Percentiles rank a stretch among this genome's conserved stretches.
These are phyloP conservation scores for Blastobotrys petasosporus DNA, from an alignment of 1,139 yeast genomes.

Conservation along the genomic window DNA sequence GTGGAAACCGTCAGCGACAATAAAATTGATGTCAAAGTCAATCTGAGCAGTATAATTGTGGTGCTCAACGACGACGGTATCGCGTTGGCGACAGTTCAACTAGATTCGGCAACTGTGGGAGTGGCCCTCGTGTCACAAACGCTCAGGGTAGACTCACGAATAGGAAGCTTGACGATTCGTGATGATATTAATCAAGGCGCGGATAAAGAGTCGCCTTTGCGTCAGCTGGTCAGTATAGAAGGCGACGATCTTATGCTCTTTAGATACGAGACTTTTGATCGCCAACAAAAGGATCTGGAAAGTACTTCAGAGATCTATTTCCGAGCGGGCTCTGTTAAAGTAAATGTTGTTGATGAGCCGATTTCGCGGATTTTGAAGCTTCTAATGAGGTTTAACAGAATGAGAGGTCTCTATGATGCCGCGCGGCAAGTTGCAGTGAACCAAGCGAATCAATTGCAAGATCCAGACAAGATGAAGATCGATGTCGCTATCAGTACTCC, in stretches of 20 bases:
- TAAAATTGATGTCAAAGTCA: constrained; percentile 62
- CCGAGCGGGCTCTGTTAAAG: constrained; percentile 65
- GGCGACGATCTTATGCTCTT: constrained; percentile 81
- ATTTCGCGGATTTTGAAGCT: constrained; percentile 61
- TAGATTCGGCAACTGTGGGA: constrained; percentile 67
- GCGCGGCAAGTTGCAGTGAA: constrained; percentile 82
- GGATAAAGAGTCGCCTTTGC: constrained; percentile 50
- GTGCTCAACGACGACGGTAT: constrained; percentile 80
- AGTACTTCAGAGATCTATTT: constrained; percentile 59
- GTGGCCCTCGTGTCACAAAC: constrained; percentile 69
- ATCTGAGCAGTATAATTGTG: constrained; percentile 66
- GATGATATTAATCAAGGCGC: constrained; percentile 71
- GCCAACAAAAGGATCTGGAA: constrained; percentile 34
- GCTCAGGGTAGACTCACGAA: constrained; percentile 63
- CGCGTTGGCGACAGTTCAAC: constrained; percentile 69
- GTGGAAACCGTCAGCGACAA: constrained; percentile 45
- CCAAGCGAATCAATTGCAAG: constrained; percentile 60
- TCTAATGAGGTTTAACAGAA: constrained; percentile 67
- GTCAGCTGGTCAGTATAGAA: constrained; percentile 71
- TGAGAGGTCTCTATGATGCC: constrained; percentile 81
- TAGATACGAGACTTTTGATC: constrained; percentile 74
- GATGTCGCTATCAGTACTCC: constrained; percentile 77
- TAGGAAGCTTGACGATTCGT: constrained; percentile 74
- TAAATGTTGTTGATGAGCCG: constrained; percentile 79
- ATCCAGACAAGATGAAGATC: constrained; percentile 59